Conservation (phyloP, 2,329 filamentous ascomycete species). For the Ciborinia camelliae region DNA sequence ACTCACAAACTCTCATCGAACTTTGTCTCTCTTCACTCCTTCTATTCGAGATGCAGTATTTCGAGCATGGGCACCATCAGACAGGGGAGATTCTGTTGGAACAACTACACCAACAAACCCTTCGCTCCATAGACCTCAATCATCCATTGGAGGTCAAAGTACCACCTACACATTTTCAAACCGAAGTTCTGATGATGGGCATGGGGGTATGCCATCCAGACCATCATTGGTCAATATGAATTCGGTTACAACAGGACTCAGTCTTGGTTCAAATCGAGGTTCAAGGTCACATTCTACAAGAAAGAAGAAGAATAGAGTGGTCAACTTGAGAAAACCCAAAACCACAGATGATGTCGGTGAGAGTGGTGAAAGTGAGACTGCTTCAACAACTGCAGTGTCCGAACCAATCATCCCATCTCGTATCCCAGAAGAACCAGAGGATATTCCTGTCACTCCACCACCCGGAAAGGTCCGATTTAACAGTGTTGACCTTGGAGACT, state of each 20-base stretch:
- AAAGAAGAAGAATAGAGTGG: constrained; percentile 80
- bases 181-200: constrained; percentile 59
- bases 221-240: constrained; percentile 62
- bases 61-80: constrained; percentile 81
- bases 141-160: constrained; percentile 52
- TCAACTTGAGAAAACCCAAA: constrained; percentile 69
- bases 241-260: constrained; percentile 60
- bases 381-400: constrained; percentile 57
- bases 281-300: constrained; percentile 58
- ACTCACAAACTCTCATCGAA: constrained; percentile 83
- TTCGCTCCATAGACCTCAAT: constrained; percentile 60
- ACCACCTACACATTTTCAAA: constrained; percentile 71
- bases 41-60: constrained; percentile 89
- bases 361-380: constrained; percentile 43
- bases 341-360: constrained; percentile 42
- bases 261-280: constrained; percentile 54
- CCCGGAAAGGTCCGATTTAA: constrained; percentile 38
- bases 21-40: constrained; percentile 86
- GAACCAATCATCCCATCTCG: constrained; percentile 56
- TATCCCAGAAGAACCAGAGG: constrained; percentile 58
- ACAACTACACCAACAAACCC: constrained; percentile 40
- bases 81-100: constrained; percentile 42
- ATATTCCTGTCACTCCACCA: constrained; percentile 52
- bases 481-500: constrained; percentile 40
- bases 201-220: constrained; percentile 56